Evolutionary conservation across 345 rosid genomes (phyloP).

Genomic region (Salix udensis): DNA sequence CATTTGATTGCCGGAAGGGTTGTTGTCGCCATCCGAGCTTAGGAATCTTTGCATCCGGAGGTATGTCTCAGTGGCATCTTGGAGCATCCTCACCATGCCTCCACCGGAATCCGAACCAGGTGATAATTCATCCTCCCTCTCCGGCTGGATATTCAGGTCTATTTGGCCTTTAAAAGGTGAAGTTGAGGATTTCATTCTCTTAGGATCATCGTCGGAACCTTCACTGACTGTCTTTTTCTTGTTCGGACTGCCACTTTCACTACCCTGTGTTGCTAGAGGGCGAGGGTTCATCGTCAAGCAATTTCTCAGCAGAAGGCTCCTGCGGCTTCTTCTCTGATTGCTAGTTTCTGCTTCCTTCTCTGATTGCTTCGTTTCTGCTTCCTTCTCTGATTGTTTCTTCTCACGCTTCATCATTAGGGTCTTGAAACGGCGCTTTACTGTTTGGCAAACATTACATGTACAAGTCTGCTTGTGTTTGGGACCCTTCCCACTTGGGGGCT

Average conservation of each 20-base stretch:
- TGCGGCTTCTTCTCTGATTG: conserved; percentile 47
- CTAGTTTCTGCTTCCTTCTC: conserved; percentile 45
- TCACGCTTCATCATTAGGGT: conserved; percentile 65
- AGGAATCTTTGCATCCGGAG: conserved; percentile 34
- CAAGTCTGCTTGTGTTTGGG: conserved; percentile 82
- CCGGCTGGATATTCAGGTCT: conserved; percentile 91
- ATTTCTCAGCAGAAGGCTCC: conserved; percentile 36
- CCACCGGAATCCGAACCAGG: conserved; percentile 52
- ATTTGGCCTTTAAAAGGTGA: conserved; percentile 69
- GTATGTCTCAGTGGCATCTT: conserved; percentile 38
- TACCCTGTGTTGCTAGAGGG: conserved; percentile 33
- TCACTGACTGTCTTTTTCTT: conserved; percentile 35
- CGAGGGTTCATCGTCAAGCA: conserved; percentile 37
- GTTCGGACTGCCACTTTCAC: conserved; percentile 42
- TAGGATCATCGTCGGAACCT: conserved; percentile 46
- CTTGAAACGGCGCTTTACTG: conserved; percentile 70
- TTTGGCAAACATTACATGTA: conserved; percentile 68
- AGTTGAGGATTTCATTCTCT: conserved; percentile 38
- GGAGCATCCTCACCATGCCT: conserved; percentile 37
- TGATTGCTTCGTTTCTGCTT: conserved; percentile 53
- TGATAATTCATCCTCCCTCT: conserved; percentile 70
- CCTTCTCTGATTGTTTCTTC: conserved; percentile 56
- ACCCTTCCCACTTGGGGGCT: conserved; percentile 87
- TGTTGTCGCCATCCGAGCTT: conserved; percentile 25
- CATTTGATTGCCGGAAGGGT: conserved; percentile 18